These are phyloP conservation scores for Pythium monospermum DNA, from an alignment of 352 stramenopile genomes.

Conservation along the genomic window DNA sequence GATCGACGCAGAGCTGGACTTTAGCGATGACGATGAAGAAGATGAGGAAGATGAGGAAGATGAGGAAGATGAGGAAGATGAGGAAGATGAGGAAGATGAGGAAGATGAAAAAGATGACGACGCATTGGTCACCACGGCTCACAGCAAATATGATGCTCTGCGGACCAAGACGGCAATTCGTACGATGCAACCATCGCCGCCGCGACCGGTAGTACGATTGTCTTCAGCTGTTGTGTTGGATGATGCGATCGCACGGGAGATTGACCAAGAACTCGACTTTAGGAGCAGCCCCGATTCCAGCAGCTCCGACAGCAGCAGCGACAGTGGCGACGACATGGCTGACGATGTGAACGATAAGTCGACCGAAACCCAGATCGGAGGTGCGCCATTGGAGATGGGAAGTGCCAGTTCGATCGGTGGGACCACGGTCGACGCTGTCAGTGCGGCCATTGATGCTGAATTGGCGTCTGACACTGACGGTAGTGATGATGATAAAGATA, in stretches of 20 bases:
- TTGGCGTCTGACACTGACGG: constrained; percentile 18
- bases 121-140: too few relatives aligned
- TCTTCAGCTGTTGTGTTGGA: not conserved
- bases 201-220: not conserved
- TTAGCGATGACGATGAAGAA: constrained; percentile 20
- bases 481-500: not conserved
- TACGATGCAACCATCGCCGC: too few relatives aligned
- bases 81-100: too few relatives aligned
- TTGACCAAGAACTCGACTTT: constrained; percentile 15
- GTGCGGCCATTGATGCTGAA: constrained; percentile 27
- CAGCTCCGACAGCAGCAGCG: constrained; percentile 6
- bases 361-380: not conserved
- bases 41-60: not conserved
- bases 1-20: constrained; percentile 24
- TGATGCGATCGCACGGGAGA: constrained; percentile 13
- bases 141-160: too few relatives aligned
- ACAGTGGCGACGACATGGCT: not conserved
- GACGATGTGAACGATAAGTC: not conserved
- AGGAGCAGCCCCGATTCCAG: constrained; percentile 8
- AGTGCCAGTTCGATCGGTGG: too few relatives aligned
- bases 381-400: not conserved
- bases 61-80: too few relatives aligned
- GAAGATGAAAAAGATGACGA: constrained; percentile 3
- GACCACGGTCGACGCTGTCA: constrained; percentile 18
- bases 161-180: too few relatives aligned